Base-by-base conservation (phyloP, 257 asterid genomes). In the Plectranthus barbatus region DNA sequence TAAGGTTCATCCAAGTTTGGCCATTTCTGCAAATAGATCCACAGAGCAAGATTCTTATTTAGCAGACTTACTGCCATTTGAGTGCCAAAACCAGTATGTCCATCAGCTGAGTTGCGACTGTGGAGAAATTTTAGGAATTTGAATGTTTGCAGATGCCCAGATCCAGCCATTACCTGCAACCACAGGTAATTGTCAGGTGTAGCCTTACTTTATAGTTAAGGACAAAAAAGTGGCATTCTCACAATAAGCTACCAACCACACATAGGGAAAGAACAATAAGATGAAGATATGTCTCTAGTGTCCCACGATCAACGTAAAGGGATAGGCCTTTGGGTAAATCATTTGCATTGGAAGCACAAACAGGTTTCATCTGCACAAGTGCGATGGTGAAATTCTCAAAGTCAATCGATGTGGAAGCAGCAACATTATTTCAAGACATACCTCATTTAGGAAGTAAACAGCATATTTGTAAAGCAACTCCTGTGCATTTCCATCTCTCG, bases 91-190 rank as follows among this genome's bases (percentile, higher is more conserved):
- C 72, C 81, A 52, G 91, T 74, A 71, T 80, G 84, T 34, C 95
- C 96, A 64, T 93, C 99, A 40, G 81, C 75, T 47, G 86, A 80
- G 79, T 76, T 85, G 78, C 96, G 88, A 54, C 71, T 78, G 29
- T 96, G 94, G 33, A 93, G 87, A 84, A 86, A 93, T 78, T 87
- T 93, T 77, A 93, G 79, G 70, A 93, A 72, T 73, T 82, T 85
- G 64, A 93, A 80, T 36, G 95, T 93, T 69, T 81, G 88, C 48
- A 93, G 86, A 79, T 93, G 87, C 55, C 99, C 99, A 36, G 99
- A 93, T 66, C 99, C 99, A 63, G 99, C 95, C 99, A 93, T 87
- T 70, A 93, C 96, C 99, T 93, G 89, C 63, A 68, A 36, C 58
- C 67, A 68, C 66, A 76, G 9, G 54, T 31, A 64, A 46, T 53